These are phyloP conservation scores for Neoboletus subvelutipes DNA, from an alignment of 768 basidiomycete genomes.

Conservation along the genomic window DNA sequence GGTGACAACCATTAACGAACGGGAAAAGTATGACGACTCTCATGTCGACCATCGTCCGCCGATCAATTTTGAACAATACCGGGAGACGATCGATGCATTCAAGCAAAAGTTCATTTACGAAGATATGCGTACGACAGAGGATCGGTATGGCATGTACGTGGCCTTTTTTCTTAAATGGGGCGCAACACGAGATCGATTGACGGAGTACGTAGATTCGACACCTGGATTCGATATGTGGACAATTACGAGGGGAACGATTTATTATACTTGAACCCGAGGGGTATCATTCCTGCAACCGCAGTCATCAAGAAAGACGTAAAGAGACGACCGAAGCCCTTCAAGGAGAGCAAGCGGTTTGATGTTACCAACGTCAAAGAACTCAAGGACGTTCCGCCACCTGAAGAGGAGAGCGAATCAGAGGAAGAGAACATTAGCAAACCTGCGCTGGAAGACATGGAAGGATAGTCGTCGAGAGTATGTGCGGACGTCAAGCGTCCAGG, in stretches of 20 bases:
- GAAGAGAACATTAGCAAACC: slow-evolving; percentile 42
- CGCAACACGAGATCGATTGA: neutral
- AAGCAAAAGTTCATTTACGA: slow-evolving; percentile 86
- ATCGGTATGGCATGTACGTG: slow-evolving; percentile 71
- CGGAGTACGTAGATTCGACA: slow-evolving; percentile 60
- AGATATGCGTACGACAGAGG: slow-evolving; percentile 83
- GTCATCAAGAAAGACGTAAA: slow-evolving; percentile 58
- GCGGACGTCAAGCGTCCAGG: neutral
- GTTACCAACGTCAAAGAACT: slow-evolving; percentile 43
- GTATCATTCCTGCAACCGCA: slow-evolving; percentile 69
- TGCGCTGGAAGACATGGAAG: slow-evolving; percentile 53
- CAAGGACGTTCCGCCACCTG: slow-evolving; percentile 27
- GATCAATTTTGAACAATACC: slow-evolving; percentile 70
- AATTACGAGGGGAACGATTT: slow-evolving; percentile 76
- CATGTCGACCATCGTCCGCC: slow-evolving; percentile 65
- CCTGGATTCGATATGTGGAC: slow-evolving; percentile 80
- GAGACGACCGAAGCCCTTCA: slow-evolving; percentile 60
- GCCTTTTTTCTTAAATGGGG: neutral
- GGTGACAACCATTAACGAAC: slow-evolving; percentile 42
- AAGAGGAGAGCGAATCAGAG: slow-evolving; percentile 45
- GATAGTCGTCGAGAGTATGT: slow-evolving; percentile 16
- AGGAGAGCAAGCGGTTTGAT: slow-evolving; percentile 68
- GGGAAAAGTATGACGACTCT: slow-evolving; percentile 44
- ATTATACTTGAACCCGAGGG: slow-evolving; percentile 73
- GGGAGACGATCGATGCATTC: slow-evolving; percentile 73